Evolutionary conservation across 768 basidiomycete genomes (phyloP), one percentile per base, ranked within the genome.

Genomic region (Harrya chromipes): DNA sequence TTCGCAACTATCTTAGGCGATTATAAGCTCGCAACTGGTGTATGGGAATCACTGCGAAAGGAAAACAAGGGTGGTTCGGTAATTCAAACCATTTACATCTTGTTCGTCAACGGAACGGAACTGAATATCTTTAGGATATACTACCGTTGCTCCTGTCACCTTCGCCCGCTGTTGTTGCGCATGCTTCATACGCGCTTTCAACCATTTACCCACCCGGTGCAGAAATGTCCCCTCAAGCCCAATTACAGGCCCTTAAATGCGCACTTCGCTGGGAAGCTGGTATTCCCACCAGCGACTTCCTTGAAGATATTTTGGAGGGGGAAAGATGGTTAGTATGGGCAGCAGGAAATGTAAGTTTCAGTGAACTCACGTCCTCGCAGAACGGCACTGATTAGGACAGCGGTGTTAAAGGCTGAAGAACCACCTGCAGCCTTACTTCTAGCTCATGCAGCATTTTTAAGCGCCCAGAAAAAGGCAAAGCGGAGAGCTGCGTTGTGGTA

Each of bases 1-100:
- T 94, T 98, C 70, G 85, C 92, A 9, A 97, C 97, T 17, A 82
- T 94, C 50, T 70, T 98, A 3, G 88, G 93, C 4, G 97, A 99
- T 68, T 83, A 84, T 65, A 92, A 90, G 58, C 75, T 94, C 27
- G 95, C 94, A 0, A 73, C 80, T 3, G 70, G 72, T 8, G 82
- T 94, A 4, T 98, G 94, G 88, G 97, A 97, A 63, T 74, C 84
- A 4, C 64, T 93, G 29, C 76, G 90, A 42, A 93, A 93, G 64
- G 94, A 97, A 52, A 81, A 80, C 37, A 93, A 90, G 62, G 84
- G 85, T 31, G 94, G 94, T 37, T 88, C 87, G 24, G 92, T 94
- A 68, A 55, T 47, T 17, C 14, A 19, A 48, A n/a, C 13, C 20
- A 43, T 47, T 29, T 49, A 0, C 36, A 49, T 12, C 35, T 43